Evolutionary conservation across 345 rosid species (phyloP).

Genomic region (Durio zibethinus): DNA sequence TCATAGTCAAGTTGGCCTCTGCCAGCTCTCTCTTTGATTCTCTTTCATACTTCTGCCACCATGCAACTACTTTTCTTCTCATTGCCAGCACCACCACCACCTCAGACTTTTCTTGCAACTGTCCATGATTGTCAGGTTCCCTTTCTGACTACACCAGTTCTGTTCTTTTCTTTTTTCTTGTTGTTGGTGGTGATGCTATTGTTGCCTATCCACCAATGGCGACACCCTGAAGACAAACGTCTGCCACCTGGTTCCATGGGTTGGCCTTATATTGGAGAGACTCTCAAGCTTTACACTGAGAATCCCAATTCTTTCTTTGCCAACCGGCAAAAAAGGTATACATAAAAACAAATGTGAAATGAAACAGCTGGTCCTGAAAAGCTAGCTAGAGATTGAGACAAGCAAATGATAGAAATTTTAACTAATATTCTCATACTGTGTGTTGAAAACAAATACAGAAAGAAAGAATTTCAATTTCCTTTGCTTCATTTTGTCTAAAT

Average conservation of each 20-base stretch:
- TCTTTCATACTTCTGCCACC: neutral
- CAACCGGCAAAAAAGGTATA: slow-evolving; percentile 65
- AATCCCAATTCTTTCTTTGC: slow-evolving; percentile 84
- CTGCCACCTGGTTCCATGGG: slow-evolving; percentile 96
- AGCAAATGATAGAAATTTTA: neutral
- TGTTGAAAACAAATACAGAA: neutral
- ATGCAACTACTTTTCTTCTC: slow-evolving; percentile 33
- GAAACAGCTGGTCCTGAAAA: neutral
- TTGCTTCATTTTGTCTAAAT: neutral
- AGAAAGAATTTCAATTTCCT: neutral
- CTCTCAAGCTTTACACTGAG: slow-evolving; percentile 77
- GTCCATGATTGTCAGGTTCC: slow-evolving; percentile 13
- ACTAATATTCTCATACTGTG: neutral
- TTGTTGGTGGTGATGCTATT: slow-evolving; percentile 18
- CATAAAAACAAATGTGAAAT: neutral
- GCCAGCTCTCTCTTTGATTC: neutral
- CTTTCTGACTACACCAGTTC: slow-evolving; percentile 10
- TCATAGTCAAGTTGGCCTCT: too few relatives aligned
- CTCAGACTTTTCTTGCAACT: neutral
- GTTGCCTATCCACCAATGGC: slow-evolving; percentile 36
- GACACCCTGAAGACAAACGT: slow-evolving; percentile 29
- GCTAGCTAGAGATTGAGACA: neutral
- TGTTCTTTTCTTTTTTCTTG: slow-evolving; percentile 11
- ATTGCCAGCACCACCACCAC: slow-evolving; percentile 1
- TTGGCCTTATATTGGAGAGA: slow-evolving; percentile 94